Evolutionary conservation across 805 yeast species (phyloP), one percentile per base, ranked within the genome.

Genomic region (Ogataea neopini): DNA sequence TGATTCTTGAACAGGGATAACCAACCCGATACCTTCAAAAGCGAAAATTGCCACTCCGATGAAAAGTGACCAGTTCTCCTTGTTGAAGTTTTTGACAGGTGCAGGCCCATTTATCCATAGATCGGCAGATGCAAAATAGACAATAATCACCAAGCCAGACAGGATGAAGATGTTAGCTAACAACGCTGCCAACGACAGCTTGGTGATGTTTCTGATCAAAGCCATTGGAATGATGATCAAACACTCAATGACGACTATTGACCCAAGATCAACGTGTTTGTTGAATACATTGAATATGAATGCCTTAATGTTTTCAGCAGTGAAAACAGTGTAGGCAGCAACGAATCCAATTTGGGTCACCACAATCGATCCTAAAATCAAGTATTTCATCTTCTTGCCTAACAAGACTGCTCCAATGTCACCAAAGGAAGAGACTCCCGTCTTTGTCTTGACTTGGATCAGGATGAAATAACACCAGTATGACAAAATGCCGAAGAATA

Each of bases 31-130:
- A 1, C 95, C 95, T 68, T 87, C 95, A 61, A 86, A 87, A n/a
- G 94, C 89, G 70, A 87, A 87, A 25, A 87, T 86, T 2, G 92
- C 91, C 6, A 87, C 88, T 7, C 95, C 95, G 43, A 86, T 81
- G 59, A 86, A 86, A 40, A 87, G 66, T 0, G 92, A 80, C 74
- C 88, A 86, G 43, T 74, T 74, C 4, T 74, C 70, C 25, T 69
- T 51, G 62, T 86, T 86, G 67, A 86, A 76, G 28, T 66, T 64
- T 18, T 72, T 70, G 26, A 86, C 72, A 2, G 78, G 81, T 1
- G 82, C 82, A 0, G 75, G 63, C 2, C 83, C 80, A 45, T 69
- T 62, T 0, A 54, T 48, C 18, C 70, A 48, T 60, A 83, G 64
- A 54, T 82, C 81, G 48, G 60, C 44, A 10, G 75, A 54, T 1